Conservation (phyloP, 1,139 yeast species). For the Barnettozyma hawaiiensis region DNA sequence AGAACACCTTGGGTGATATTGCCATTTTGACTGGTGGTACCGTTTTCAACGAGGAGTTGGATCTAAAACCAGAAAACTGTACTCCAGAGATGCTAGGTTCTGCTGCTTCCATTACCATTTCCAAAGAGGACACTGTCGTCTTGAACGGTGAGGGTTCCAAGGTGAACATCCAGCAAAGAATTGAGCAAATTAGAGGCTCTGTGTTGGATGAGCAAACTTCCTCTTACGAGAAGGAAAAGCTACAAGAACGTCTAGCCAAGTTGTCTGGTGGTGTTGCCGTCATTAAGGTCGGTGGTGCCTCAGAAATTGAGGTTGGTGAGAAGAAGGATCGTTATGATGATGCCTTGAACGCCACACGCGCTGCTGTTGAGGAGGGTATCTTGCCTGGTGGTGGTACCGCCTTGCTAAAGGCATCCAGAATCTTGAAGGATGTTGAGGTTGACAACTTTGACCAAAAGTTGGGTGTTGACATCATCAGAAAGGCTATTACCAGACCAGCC, state of each 20-base stretch:
- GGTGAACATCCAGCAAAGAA: slow-evolving; percentile 82
- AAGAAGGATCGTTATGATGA: slow-evolving; percentile 99
- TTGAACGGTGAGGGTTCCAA: slow-evolving; percentile 94
- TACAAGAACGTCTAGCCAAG: slow-evolving; percentile 97
- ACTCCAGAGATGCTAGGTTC: slow-evolving; percentile 89
- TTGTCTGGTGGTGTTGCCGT: slow-evolving; percentile 99
- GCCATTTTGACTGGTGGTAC: slow-evolving; percentile 97
- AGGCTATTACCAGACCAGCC: slow-evolving; percentile 97
- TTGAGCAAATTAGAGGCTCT: slow-evolving; percentile 91
- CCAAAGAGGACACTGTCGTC: slow-evolving; percentile 95
- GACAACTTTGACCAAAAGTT: slow-evolving; percentile 96
- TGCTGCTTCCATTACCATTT: slow-evolving; percentile 87
- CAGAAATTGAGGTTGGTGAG: slow-evolving; percentile 98
- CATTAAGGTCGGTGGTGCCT: slow-evolving; percentile 95
- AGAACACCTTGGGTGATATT: slow-evolving; percentile 94
- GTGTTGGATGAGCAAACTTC: slow-evolving; percentile 72
- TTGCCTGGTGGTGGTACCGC: slow-evolving; percentile 99
- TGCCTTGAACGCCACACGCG: slow-evolving; percentile 98
- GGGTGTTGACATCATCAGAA: slow-evolving; percentile 92
- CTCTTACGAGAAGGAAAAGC: slow-evolving; percentile 95
- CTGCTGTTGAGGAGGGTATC: slow-evolving; percentile 99
- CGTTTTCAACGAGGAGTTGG: slow-evolving; percentile 97
- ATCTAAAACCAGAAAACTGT: slow-evolving; percentile 94
- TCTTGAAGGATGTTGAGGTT: slow-evolving; percentile 73
- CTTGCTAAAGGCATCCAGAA: slow-evolving; percentile 85